Evolutionary conservation across 1,284 basidiomycete species (phyloP), one percentile per base, ranked within the genome.

Genomic region (Pisolithus thermaeus): DNA sequence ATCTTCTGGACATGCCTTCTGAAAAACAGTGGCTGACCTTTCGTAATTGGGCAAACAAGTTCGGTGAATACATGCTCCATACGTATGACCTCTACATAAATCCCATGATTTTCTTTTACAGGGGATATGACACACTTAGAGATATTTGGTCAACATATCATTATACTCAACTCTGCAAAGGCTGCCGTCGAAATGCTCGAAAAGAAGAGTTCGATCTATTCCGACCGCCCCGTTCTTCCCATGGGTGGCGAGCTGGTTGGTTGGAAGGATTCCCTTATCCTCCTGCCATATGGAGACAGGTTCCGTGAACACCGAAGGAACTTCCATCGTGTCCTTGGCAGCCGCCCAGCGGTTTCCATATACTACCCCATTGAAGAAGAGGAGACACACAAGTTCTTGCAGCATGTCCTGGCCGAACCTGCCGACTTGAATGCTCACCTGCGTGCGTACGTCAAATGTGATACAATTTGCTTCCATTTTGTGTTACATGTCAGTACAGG

Each of bases 1-100:
- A 73, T 58, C 59, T 2, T n/a, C n/a, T n/a, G n/a, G n/a, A n/a
- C n/a, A n/a, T n/a, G n/a, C n/a, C n/a, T n/a, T n/a, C n/a, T n/a
- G 51, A 66, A 39, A 65, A 65, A 46, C 68, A 67, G 14, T 78
- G 76, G 76, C 61, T 72, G 41, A 68, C 67, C 0, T 75, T 73
- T 53, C 64, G 73, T 6, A 62, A 75, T 25, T 74, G 77, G 75
- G 68, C 74, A 18, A 60, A 64, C 40, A 68, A 67, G 62, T 76
- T 67, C 51, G 75, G 76, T 68, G 57, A 2, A 65, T 48, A 52
- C 68, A 1, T 55, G 67, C 39, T 67, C 65, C 9, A 54, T 70
- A 14, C 63, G 60, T 25, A 56, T 68, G 14, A 52, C n/a, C n/a
- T n/a, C 69, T 7, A 7, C 9, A 7, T 0, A 30, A 0, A 64